Evolutionary conservation across 306 rosid species (phyloP).

Genomic region (Macrotyloma uniflorum): DNA sequence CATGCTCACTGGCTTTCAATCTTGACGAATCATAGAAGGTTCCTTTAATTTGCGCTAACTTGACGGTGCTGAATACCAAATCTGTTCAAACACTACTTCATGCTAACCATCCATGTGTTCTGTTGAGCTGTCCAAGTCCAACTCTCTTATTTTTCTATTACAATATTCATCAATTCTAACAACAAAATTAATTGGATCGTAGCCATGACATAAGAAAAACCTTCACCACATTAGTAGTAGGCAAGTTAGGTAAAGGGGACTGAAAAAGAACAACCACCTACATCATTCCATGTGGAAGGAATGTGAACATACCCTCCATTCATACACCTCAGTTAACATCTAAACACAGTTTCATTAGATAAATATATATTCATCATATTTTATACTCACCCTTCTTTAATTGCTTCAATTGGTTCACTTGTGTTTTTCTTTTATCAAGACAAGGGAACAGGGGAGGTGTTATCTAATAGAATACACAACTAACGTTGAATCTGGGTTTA

Average conservation of each 20-base stretch:
- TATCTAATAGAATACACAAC: not conserved
- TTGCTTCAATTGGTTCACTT: too few relatives aligned
- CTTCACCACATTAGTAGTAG: not conserved
- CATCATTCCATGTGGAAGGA: constrained; percentile 30
- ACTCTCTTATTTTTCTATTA: not conserved
- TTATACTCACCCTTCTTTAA: not conserved
- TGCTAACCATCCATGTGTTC: constrained; percentile 40
- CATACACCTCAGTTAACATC: constrained; percentile 25
- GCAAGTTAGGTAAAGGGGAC: constrained; percentile 16
- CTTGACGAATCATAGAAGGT: constrained; percentile 43
- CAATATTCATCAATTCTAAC: not conserved
- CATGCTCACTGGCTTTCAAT: constrained; percentile 32
- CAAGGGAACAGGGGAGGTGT: not conserved
- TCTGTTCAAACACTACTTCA: constrained; percentile 16
- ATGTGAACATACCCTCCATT: not conserved
- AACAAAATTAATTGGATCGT: not conserved
- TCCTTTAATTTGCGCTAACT: constrained; percentile 34
- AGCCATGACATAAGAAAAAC: constrained; percentile 17
- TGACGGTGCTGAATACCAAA: constrained; percentile 36
- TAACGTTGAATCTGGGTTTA: not conserved
- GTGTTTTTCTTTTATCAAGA: too few relatives aligned
- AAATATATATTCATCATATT: not conserved
- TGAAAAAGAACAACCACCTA: constrained; percentile 34
- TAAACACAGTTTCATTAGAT: not conserved
- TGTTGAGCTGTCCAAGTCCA: constrained; percentile 39